A percentile compares a stretch with the other conserved stretches of the same genome.
Evolutionary conservation across 768 basidiomycete genomes (phyloP).

Genomic region (Tubosaeta brunneosetosa): DNA sequence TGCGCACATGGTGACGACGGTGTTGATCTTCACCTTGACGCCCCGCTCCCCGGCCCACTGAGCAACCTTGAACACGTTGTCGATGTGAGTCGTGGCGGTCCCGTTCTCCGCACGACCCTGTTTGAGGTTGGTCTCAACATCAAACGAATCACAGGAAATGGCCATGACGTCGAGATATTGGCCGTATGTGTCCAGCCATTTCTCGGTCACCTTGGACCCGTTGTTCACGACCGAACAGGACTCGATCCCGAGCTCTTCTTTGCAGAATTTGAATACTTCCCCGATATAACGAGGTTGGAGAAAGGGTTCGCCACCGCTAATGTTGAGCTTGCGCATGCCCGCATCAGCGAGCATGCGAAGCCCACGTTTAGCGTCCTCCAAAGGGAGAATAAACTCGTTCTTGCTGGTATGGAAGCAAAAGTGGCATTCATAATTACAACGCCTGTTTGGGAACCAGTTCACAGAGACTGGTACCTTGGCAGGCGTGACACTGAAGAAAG

Average conservation of each 20-base stretch:
- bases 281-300: conserved; percentile 36
- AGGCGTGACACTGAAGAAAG: conserved; percentile 11
- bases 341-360: conserved; percentile 30
- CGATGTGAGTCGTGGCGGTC: conserved; percentile 28
- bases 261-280: conserved; percentile 35
- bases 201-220: conserved; percentile 39
- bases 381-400: conserved; percentile 30
- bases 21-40: conserved; percentile 37
- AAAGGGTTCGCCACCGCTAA: conserved; percentile 37
- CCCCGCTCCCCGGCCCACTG: conserved; percentile 33
- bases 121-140: conserved; percentile 31
- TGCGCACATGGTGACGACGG: conserved; percentile 29
- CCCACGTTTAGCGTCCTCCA: conserved; percentile 34
- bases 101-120: conserved; percentile 33
- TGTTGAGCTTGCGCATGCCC: conserved; percentile 36
- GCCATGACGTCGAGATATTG: conserved; percentile 39
- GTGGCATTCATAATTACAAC: conserved; percentile 35
- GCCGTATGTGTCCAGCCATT: conserved; percentile 38
- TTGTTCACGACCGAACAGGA: conserved; percentile 34
- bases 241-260: conserved; percentile 34
- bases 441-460: conserved; percentile 25
- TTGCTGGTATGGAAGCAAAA: conserved; percentile 42
- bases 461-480: conserved; percentile 19
- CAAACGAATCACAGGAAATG: conserved; percentile 40
- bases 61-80: conserved; percentile 32